Conservation (phyloP, 306 rosid species). For the Medicago ruthenica region DNA sequence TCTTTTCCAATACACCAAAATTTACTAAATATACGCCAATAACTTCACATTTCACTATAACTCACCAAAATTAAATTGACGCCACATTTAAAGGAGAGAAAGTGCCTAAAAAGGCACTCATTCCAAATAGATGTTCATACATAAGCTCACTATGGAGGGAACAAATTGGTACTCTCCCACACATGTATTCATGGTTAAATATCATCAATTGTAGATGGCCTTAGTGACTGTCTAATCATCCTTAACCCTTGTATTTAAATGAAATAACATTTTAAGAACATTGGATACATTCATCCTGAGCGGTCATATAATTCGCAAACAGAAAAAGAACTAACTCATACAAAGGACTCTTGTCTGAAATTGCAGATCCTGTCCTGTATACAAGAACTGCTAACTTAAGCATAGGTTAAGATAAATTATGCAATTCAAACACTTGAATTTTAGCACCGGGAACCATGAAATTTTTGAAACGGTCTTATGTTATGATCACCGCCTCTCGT, state of each 20-base stretch:
- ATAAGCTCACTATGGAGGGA: background rate
- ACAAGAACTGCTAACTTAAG: slow-evolving; percentile 31
- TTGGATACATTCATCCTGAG: slow-evolving; percentile 21
- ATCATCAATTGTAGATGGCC: background rate
- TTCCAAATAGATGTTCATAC: background rate
- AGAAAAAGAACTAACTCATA: slow-evolving; percentile 24
- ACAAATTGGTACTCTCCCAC: background rate
- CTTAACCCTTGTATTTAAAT: background rate
- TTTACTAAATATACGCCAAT: background rate
- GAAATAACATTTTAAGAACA: too few relatives aligned
- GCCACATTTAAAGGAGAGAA: background rate
- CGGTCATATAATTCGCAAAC: slow-evolving; percentile 33
- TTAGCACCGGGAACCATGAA: slow-evolving; percentile 19
- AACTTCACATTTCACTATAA: background rate
- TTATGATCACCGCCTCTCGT: slow-evolving; percentile 48
- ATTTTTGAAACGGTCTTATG: slow-evolving; percentile 31
- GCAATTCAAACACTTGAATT: slow-evolving; percentile 29
- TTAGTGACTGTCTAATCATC: background rate
- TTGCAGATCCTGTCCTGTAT: slow-evolving; percentile 40
- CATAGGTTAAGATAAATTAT: slow-evolving; percentile 19
- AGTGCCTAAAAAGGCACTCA: background rate
- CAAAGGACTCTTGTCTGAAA: slow-evolving; percentile 35
- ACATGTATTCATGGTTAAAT: background rate
- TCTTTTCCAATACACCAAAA: background rate
- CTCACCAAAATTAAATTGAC: background rate